These are phyloP conservation scores for Sporothrix inflata DNA, from an alignment of 2,329 filamentous ascomycete species.

Conservation along the genomic window DNA sequence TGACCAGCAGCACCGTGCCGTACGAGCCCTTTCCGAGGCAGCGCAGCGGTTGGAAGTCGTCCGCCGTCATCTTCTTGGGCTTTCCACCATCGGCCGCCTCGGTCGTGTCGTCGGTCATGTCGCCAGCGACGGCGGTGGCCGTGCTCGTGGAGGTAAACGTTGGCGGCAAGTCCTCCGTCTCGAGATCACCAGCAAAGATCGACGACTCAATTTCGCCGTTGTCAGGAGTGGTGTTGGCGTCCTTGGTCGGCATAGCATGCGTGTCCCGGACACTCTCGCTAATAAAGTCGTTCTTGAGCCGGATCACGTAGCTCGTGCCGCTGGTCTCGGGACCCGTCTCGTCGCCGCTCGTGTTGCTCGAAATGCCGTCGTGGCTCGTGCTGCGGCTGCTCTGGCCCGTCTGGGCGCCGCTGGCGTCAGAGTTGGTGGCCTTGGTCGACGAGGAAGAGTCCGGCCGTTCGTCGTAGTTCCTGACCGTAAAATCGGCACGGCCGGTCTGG, in stretches of 20 bases:
- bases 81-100: conserved; percentile 46
- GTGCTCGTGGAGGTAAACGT: not conserved
- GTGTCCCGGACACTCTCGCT: conserved; percentile 62
- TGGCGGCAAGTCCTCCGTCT: not conserved
- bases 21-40: conserved; percentile 97
- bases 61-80: conserved; percentile 82
- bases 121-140: not conserved
- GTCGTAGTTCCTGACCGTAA: not conserved
- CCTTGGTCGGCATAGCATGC: conserved; percentile 36
- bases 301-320: conserved; percentile 80
- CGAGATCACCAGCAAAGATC: conserved; percentile 17
- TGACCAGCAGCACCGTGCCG: conserved; percentile 91
- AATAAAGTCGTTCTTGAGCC: conserved; percentile 81
- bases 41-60: conserved; percentile 86
- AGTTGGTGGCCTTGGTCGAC: conserved; percentile 23
- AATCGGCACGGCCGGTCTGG: not conserved
- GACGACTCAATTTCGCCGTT: not conserved
- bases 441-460: conserved; percentile 15
- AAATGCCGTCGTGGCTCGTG: conserved; percentile 63
- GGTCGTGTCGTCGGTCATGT: not conserved
- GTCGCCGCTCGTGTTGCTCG: conserved; percentile 63
- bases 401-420: conserved; percentile 41
- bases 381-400: conserved; percentile 55
- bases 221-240: not conserved
- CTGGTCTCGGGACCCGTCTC: conserved; percentile 56